Evolutionary conservation across 257 asterid genomes (phyloP).

Genomic region (Verbena officinalis): DNA sequence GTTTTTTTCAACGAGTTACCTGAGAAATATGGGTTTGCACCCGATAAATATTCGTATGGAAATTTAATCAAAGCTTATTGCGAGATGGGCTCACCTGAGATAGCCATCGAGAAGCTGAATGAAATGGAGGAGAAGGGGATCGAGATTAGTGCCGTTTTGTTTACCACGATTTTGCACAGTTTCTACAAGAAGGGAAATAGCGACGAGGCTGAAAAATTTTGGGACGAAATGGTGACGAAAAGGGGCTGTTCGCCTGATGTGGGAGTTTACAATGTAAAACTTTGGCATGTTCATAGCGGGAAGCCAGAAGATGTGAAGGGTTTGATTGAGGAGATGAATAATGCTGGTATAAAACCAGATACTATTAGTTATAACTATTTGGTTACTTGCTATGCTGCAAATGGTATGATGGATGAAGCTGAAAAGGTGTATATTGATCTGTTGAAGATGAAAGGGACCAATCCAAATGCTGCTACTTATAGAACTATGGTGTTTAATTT

Average conservation of each 20-base stretch:
- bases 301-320: slow-evolving; percentile 55
- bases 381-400: slow-evolving; percentile 65
- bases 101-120: slow-evolving; percentile 52
- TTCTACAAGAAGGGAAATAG: slow-evolving; percentile 54
- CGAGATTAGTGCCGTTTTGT: slow-evolving; percentile 43
- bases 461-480: slow-evolving; percentile 69
- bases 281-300: slow-evolving; percentile 44
- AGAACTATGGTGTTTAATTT: slow-evolving; percentile 63
- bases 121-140: slow-evolving; percentile 66
- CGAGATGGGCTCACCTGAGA: slow-evolving; percentile 58
- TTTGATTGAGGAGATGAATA: slow-evolving; percentile 70
- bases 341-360: slow-evolving; percentile 60
- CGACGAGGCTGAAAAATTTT: slow-evolving; percentile 64
- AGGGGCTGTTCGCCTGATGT: slow-evolving; percentile 55
- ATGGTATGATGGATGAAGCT: slow-evolving; percentile 74
- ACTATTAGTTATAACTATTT: slow-evolving; percentile 62
- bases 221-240: slow-evolving; percentile 61
- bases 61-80: slow-evolving; percentile 70
- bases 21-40: slow-evolving; percentile 47
- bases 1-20: slow-evolving; percentile 62
- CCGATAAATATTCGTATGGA: slow-evolving; percentile 70
- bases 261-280: slow-evolving; percentile 72
- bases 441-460: slow-evolving; percentile 49
- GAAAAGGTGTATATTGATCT: slow-evolving; percentile 54
- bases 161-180: slow-evolving; percentile 55